Conservation (phyloP, 1,139 yeast species). For the Zygosaccharomyces pseudobailii region DNA sequence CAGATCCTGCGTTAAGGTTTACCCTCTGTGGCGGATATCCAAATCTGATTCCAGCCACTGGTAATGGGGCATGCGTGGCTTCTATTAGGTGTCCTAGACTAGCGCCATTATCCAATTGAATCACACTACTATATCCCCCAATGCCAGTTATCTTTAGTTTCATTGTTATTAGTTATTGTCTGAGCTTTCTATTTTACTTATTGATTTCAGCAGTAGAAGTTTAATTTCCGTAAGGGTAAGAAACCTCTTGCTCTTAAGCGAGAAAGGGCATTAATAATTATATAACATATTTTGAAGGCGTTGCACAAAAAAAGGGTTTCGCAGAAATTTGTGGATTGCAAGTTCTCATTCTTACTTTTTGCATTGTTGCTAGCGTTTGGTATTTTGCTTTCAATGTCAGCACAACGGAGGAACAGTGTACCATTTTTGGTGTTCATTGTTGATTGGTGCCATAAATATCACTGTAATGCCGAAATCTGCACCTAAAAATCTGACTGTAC, state of each 20-base stretch:
- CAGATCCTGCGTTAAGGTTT: conserved; percentile 25
- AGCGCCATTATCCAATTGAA: conserved; percentile 26
- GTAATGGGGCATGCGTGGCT: conserved; percentile 13
- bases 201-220: too few species aligned
- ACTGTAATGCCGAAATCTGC: too few species aligned
- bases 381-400: too few species aligned
- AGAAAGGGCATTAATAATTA: not conserved
- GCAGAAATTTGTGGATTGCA: not conserved
- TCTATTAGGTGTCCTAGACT: conserved; percentile 20
- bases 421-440: too few species aligned
- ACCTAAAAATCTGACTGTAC: too few species aligned
- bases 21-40: conserved; percentile 62
- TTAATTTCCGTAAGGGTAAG: too few species aligned
- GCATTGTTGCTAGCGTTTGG: too few species aligned
- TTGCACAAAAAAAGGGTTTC: not conserved
- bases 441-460: too few species aligned
- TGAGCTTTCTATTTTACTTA: too few species aligned
- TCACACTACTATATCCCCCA: conserved; percentile 19
- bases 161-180: conserved; percentile 17
- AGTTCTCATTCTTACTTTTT: too few species aligned
- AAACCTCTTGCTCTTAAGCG: not conserved
- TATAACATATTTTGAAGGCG: too few species aligned
- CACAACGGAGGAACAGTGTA: too few species aligned
- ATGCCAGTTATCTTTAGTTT: conserved; percentile 27
- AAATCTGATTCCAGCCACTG: conserved; percentile 36